These are phyloP conservation scores for Trematosphaeria pertusa DNA, from an alignment of 2,329 filamentous ascomycete species.

Conservation along the genomic window DNA sequence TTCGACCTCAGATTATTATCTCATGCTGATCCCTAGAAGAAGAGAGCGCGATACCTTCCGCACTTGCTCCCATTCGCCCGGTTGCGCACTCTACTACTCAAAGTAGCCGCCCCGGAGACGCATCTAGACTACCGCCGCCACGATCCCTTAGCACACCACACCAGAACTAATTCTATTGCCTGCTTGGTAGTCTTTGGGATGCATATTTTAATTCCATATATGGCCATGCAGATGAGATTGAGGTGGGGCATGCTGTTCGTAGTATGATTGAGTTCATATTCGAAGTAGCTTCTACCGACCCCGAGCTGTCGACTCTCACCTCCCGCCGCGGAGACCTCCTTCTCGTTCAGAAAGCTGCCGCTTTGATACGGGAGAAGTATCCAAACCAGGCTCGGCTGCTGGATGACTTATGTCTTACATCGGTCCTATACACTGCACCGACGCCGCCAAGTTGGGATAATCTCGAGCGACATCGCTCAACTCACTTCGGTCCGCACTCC, in stretches of 20 bases:
- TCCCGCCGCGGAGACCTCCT: not conserved
- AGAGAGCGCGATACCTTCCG: too few relatives aligned
- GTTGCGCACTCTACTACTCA: not conserved
- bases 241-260: not conserved
- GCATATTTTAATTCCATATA: not conserved
- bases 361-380: not conserved
- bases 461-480: too few relatives aligned
- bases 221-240: not conserved
- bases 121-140: not conserved
- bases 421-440: too few relatives aligned
- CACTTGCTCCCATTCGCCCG: not conserved
- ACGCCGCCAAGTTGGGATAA: too few relatives aligned
- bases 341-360: not conserved
- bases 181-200: not conserved
- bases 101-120: not conserved
- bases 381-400: too few relatives aligned
- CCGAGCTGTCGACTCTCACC: not conserved
- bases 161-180: not conserved
- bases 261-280: slow-evolving; percentile 2
- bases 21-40: too few relatives aligned
- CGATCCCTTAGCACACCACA: not conserved
- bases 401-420: too few relatives aligned
- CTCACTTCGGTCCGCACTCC: too few relatives aligned
- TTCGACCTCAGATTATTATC: too few relatives aligned
- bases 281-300: slow-evolving; percentile 2